phyloP scores from a whole-genome alignment of 768 basidiomycete species.

The Agaricus sinodeliciosus region DNA sequence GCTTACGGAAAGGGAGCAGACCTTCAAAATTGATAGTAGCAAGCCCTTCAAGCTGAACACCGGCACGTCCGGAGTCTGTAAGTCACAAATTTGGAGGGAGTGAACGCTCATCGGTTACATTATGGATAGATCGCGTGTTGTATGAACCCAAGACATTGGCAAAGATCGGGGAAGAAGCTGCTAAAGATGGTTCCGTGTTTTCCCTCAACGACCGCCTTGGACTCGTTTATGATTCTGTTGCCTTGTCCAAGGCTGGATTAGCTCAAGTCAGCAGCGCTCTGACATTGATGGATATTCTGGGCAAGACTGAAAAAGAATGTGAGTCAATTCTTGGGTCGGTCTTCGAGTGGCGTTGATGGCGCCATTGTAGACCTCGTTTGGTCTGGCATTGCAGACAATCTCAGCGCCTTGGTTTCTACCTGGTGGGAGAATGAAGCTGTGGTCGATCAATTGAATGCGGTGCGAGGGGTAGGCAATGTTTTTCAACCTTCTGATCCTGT shows the following conservation, averaged over 20 bases:
- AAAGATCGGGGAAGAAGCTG: constrained; percentile 75
- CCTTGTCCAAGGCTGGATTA: constrained; percentile 77
- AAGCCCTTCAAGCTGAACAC: constrained; percentile 88
- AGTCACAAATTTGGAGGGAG: constrained; percentile 22
- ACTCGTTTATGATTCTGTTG: constrained; percentile 76
- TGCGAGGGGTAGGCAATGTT: constrained; percentile 44
- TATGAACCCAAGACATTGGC: constrained; percentile 77
- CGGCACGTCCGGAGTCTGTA: constrained; percentile 84
- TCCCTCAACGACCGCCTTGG: constrained; percentile 85
- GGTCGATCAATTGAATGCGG: constrained; percentile 47
- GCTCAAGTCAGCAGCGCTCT: constrained; percentile 71
- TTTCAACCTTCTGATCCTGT: background rate
- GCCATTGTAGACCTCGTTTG: constrained; percentile 69
- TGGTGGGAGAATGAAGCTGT: constrained; percentile 80
- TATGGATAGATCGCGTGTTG: constrained; percentile 64
- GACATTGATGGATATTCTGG: constrained; percentile 59
- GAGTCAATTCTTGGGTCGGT: constrained; percentile 19
- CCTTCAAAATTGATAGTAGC: constrained; percentile 65
- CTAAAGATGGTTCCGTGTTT: constrained; percentile 58
- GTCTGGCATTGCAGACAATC: constrained; percentile 55
- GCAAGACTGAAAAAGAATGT: constrained; percentile 71
- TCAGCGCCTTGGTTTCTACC: constrained; percentile 47
- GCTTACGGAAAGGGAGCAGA: constrained; percentile 61
- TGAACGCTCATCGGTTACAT: background rate
- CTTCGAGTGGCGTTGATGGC: background rate